phyloP scores from a whole-genome alignment of 768 basidiomycete genomes.

The Suillus alpinus region DNA sequence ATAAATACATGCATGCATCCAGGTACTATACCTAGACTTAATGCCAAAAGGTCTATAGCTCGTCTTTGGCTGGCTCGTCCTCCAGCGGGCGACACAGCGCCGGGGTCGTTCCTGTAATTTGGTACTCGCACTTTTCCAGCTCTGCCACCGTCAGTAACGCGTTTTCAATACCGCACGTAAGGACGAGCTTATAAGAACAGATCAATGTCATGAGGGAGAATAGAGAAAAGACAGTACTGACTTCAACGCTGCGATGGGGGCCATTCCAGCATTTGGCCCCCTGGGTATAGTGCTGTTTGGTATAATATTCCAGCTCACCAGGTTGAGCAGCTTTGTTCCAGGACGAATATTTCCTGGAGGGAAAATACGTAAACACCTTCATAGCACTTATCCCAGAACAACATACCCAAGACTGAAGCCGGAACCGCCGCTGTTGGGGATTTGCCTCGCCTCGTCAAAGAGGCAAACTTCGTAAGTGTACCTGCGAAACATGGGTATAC shows the following conservation, averaged over 20 bases:
- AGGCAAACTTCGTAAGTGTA: slow-evolving; percentile 95
- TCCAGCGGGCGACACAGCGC: slow-evolving; percentile 64
- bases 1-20: neutral
- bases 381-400: neutral
- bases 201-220: slow-evolving; percentile 3
- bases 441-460: slow-evolving; percentile 86
- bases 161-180: slow-evolving; percentile 87
- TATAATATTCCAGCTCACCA: slow-evolving; percentile 74
- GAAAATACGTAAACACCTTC: neutral
- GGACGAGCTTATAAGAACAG: slow-evolving; percentile 52
- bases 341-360: slow-evolving; percentile 62
- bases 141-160: slow-evolving; percentile 74
- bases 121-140: slow-evolving; percentile 96
- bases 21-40: neutral
- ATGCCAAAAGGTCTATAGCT: slow-evolving; percentile 18
- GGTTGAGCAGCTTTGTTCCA: slow-evolving; percentile 68
- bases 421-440: slow-evolving; percentile 75
- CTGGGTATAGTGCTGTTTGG: slow-evolving; percentile 75
- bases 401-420: slow-evolving; percentile 81
- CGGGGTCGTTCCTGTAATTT: slow-evolving; percentile 80
- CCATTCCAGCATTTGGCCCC: slow-evolving; percentile 97
- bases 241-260: slow-evolving; percentile 81
- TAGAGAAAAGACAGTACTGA: slow-evolving; percentile 31
- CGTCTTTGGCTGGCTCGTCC: slow-evolving; percentile 30
- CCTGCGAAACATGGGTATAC: slow-evolving; percentile 36